Conservation (phyloP, 2,329 filamentous ascomycete species). For the Phialophora macrospora region DNA sequence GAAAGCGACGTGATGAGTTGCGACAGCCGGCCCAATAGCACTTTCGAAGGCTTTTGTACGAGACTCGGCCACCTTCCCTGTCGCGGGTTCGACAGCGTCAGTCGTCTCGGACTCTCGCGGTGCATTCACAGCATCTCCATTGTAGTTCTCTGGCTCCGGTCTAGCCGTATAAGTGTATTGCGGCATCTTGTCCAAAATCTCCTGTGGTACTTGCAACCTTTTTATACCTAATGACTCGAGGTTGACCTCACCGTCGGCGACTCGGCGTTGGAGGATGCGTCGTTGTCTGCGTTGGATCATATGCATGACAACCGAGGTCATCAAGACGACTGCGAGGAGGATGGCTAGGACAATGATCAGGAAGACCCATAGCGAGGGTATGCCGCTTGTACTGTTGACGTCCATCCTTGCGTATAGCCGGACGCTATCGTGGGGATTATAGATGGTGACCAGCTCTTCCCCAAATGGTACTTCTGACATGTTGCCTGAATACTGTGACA, state of each 20-base stretch:
- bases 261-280: conserved; percentile 68
- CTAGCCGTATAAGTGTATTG: conserved; percentile 70
- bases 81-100: neutral
- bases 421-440: conserved; percentile 51
- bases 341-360: conserved; percentile 71
- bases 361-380: conserved; percentile 84
- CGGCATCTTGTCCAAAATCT: conserved; percentile 74
- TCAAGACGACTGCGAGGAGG: conserved; percentile 68
- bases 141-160: conserved; percentile 18
- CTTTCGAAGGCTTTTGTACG: conserved; percentile 5
- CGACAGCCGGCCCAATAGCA: conserved; percentile 10
- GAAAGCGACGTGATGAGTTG: conserved; percentile 49
- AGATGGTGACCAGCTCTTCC: conserved; percentile 44
- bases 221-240: conserved; percentile 86
- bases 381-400: conserved; percentile 55
- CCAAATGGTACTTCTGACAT: conserved; percentile 54
- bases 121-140: conserved; percentile 8
- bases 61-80: neutral
- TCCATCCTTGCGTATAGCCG: conserved; percentile 52
- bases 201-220: conserved; percentile 73
- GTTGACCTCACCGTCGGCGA: conserved; percentile 79
- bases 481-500: conserved; percentile 78
- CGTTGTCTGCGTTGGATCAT: conserved; percentile 74
- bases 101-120: conserved; percentile 5
- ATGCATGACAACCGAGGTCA: conserved; percentile 75